Evolutionary conservation across 306 rosid species (phyloP), one percentile per base, ranked within the genome.

Genomic region (Bauhinia variegata): DNA sequence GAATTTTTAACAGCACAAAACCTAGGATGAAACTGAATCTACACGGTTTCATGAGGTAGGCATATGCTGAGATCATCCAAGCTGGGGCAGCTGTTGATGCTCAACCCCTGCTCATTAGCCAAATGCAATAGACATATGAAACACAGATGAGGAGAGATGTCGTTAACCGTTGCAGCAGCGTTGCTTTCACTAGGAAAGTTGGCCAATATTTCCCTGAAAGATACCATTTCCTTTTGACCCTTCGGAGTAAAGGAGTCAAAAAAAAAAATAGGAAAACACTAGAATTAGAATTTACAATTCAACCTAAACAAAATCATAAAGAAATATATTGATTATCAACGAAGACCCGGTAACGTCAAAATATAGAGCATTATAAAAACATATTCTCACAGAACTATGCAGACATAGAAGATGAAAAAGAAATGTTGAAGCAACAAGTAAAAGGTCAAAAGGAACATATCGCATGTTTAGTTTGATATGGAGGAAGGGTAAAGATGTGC

Each of bases 131-230:
- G 74, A 87, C 97, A 93, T 68, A 93, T 93, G 85, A 93, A 90
- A 86, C 99, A 88, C 85, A 90, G 42, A 77, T 93, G 97, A 44
- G 99, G 96, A 51, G 97, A 93, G 70, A 88, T 87, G 67, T 93
- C 97, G 23, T 77, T 63, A 36, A 80, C 70, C 17, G 81, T 83
- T 71, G 78, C 77, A 32, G 91, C 96, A 16, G 96, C 99, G 36
- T 72, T 79, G 86, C 92, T 83, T 39, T 90, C 91, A 2, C 72
- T 57, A 28, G 96, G 96, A 75, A 93, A 86, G 63, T 56, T 78
- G 75, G 85, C 89, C 82, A 93, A 66, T 16, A 88, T 74, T 73
- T 77, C 73, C 83, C 50, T 75, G 95, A 90, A 93, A 47, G 95
- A 93, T 53, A 73, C 51, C 38, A 41, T 32, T 8, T 83, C 88